A percentile compares a stretch with the other conserved stretches of the same genome.
Conservation (phyloP, 2,329 filamentous ascomycete genomes). For the Cladosporium sp. region DNA sequence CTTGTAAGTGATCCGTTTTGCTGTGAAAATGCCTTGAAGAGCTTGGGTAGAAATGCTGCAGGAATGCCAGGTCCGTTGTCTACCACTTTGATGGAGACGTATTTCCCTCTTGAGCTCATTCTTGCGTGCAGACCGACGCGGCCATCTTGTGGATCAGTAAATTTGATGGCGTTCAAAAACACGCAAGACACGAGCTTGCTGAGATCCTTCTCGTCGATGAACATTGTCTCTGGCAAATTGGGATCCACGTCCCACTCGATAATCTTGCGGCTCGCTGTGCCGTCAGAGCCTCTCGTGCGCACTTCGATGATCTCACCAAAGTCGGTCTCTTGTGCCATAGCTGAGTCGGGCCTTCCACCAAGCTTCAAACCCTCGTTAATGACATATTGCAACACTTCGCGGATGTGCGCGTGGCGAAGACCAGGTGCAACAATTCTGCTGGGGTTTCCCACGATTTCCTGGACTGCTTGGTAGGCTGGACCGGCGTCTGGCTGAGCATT, state of each 20-base stretch:
- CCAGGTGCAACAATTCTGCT: constrained; percentile 47
- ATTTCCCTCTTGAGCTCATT: constrained; percentile 50
- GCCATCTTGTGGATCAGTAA: constrained; percentile 61
- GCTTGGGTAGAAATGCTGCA: constrained; percentile 63
- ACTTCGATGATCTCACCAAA: constrained; percentile 54
- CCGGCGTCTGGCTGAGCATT: constrained; percentile 18
- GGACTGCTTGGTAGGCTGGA: constrained; percentile 14
- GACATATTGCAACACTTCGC: constrained; percentile 54
- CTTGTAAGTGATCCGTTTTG: constrained; percentile 69
- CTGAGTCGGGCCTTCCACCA: constrained; percentile 56
- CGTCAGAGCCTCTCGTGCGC: constrained; percentile 46
- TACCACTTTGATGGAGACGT: constrained; percentile 62
- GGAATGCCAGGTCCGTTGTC: constrained; percentile 72
- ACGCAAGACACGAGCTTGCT: constrained; percentile 66
- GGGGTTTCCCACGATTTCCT: constrained; percentile 17
- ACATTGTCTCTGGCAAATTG: constrained; percentile 55
- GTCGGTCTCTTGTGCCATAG: constrained; percentile 49
- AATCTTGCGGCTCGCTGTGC: constrained; percentile 48
- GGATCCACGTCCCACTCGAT: constrained; percentile 55
- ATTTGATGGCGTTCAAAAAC: constrained; percentile 69
- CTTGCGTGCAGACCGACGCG: constrained; percentile 59
- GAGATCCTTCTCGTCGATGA: constrained; percentile 64
- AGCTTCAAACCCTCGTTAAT: constrained; percentile 56
- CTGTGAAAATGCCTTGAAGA: constrained; percentile 71
- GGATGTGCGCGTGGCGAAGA: constrained; percentile 50